These are phyloP conservation scores for Jamesozyma spencerorum DNA, from an alignment of 805 yeast species.

Conservation along the genomic window DNA sequence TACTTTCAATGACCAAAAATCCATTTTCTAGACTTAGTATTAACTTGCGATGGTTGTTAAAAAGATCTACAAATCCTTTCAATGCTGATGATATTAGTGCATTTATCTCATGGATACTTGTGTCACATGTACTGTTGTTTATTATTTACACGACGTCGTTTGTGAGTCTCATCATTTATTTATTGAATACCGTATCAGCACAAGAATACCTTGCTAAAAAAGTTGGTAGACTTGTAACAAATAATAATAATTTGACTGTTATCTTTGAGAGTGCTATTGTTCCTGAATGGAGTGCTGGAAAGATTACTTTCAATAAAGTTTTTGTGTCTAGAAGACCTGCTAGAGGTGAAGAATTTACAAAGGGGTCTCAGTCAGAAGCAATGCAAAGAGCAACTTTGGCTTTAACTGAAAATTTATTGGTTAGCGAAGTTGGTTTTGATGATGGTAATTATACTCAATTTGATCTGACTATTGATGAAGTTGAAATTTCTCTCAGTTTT, in stretches of 20 bases:
- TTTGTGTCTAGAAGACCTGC: slow-evolving; percentile 77
- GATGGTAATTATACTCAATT: slow-evolving; percentile 96
- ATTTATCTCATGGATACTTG: slow-evolving; percentile 80
- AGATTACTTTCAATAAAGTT: slow-evolving; percentile 74
- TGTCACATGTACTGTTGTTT: slow-evolving; percentile 75
- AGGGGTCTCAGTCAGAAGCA: slow-evolving; percentile 69
- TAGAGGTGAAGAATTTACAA: slow-evolving; percentile 37
- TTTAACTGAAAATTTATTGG: slow-evolving; percentile 21
- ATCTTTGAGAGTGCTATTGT: slow-evolving; percentile 90
- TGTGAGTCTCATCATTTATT: slow-evolving; percentile 65
- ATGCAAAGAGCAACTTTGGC: slow-evolving; percentile 44
- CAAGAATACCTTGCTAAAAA: slow-evolving; percentile 74
- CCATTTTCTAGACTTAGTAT: slow-evolving; percentile 36
- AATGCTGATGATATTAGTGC: slow-evolving; percentile 91
- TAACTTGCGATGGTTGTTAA: slow-evolving; percentile 63
- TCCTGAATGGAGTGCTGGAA: slow-evolving; percentile 88
- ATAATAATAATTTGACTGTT: slow-evolving; percentile 72
- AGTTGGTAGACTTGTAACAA: slow-evolving; percentile 75
- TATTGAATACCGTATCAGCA: slow-evolving; percentile 48
- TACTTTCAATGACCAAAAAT: slow-evolving; percentile 36
- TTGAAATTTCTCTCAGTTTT: slow-evolving; percentile 70
- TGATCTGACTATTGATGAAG: slow-evolving; percentile 81
- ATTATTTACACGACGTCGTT: slow-evolving; percentile 89
- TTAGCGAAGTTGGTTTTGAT: slow-evolving; percentile 40
- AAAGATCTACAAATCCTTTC: slow-evolving; percentile 70